Evolutionary conservation across 2,329 filamentous ascomycete species (phyloP).

Genomic region (Drechmeria coniospora): DNA sequence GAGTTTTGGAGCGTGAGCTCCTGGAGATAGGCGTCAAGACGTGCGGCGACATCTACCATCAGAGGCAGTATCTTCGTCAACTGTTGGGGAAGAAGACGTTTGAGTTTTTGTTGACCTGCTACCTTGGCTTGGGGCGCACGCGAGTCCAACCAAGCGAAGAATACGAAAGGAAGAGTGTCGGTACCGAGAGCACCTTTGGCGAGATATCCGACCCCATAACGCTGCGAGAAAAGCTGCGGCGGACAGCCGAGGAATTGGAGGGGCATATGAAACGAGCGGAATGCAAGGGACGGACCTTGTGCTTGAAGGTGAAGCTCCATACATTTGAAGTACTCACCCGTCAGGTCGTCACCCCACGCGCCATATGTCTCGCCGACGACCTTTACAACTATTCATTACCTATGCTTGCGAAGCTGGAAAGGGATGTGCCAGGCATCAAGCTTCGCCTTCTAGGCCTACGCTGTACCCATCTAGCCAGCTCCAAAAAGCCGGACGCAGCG

Average conservation of each 20-base stretch:
- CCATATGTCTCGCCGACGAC: constrained; percentile 61
- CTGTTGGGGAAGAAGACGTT: constrained; percentile 89
- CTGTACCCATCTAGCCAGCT: constrained; percentile 75
- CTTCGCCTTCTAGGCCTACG: constrained; percentile 77
- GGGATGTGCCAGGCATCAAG: constrained; percentile 65
- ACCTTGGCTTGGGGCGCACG: constrained; percentile 76
- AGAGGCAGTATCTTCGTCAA: constrained; percentile 56
- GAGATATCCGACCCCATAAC: constrained; percentile 57
- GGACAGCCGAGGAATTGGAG: constrained; percentile 72
- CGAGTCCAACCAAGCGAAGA: constrained; percentile 74
- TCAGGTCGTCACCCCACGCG: constrained; percentile 59
- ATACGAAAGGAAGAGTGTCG: constrained; percentile 83
- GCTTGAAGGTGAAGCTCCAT: constrained; percentile 84
- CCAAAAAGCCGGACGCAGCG: constrained; percentile 62
- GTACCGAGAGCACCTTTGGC: constrained; percentile 81
- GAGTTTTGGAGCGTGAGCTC: constrained; percentile 84
- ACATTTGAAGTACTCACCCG: constrained; percentile 85
- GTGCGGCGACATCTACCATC: constrained; percentile 71
- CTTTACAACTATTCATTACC: constrained; percentile 69
- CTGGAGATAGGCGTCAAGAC: constrained; percentile 75
- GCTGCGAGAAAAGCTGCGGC: constrained; percentile 62
- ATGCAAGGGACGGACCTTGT: constrained; percentile 80
- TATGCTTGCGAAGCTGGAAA: constrained; percentile 70
- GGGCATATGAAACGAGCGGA: constrained; percentile 66
- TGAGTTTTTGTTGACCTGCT: constrained; percentile 69